These are phyloP conservation scores for Gnomoniopsis smithogilvyi DNA, from an alignment of 2,329 filamentous ascomycete genomes.

Conservation along the genomic window DNA sequence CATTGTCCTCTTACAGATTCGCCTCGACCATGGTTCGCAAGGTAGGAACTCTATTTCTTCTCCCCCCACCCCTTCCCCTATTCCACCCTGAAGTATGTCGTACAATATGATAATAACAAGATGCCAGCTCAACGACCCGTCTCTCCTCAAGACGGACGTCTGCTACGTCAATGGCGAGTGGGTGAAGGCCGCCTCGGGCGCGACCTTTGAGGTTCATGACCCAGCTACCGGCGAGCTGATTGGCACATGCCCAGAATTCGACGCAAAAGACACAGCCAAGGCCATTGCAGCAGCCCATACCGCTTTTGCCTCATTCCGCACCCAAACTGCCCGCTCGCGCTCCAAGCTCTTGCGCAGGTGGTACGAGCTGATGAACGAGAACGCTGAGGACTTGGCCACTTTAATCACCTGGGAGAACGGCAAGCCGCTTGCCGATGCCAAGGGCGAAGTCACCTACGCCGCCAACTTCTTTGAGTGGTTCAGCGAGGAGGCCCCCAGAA, in stretches of 20 bases:
- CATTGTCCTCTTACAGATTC: slow-evolving; percentile 21
- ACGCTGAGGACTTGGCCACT: slow-evolving; percentile 75
- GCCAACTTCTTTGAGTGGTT: slow-evolving; percentile 81
- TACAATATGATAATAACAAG: not conserved
- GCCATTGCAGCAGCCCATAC: slow-evolving; percentile 81
- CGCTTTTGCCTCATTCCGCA: slow-evolving; percentile 70
- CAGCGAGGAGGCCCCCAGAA: slow-evolving; percentile 70
- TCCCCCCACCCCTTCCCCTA: no score
- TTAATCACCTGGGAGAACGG: slow-evolving; percentile 90
- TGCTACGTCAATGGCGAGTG: slow-evolving; percentile 92
- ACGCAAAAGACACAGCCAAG: slow-evolving; percentile 67
- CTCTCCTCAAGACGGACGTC: slow-evolving; percentile 77
- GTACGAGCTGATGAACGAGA: slow-evolving; percentile 77
- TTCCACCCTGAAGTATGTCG: no score
- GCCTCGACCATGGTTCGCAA: slow-evolving; percentile 48
- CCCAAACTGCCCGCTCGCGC: slow-evolving; percentile 70
- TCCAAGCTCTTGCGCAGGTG: slow-evolving; percentile 72
- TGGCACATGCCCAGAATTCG: slow-evolving; percentile 82
- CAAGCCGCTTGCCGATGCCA: slow-evolving; percentile 74
- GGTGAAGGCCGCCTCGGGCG: slow-evolving; percentile 78
- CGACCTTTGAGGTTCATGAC: slow-evolving; percentile 88
- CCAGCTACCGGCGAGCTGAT: slow-evolving; percentile 80
- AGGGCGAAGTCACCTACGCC: slow-evolving; percentile 69
- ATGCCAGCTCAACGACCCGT: slow-evolving; percentile 70
- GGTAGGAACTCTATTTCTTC: no score